A percentile compares a stretch with the other conserved stretches of the same genome.
phyloP scores from a whole-genome alignment of 2,329 filamentous ascomycete genomes.

The Pseudogymnoascus sp. region DNA sequence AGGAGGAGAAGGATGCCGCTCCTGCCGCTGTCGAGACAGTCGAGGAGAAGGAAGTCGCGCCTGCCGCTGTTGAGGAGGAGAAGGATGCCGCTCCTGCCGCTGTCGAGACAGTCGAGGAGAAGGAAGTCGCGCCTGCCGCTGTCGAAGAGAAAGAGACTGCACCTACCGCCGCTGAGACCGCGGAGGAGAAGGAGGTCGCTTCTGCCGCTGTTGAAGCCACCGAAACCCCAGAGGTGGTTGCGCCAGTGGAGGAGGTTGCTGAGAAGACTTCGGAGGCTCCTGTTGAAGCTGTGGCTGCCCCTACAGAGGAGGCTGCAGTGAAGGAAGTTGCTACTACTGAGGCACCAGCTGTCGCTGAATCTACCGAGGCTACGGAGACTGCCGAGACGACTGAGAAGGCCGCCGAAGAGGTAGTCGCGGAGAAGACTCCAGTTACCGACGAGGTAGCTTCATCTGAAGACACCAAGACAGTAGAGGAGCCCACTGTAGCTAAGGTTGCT shows the following conservation, averaged over 20 bases:
- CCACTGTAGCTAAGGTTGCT: background rate
- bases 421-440: background rate
- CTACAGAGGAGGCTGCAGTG: background rate
- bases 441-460: background rate
- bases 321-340: background rate
- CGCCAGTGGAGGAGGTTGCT: background rate
- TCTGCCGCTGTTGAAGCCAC: background rate
- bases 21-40: background rate
- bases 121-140: background rate
- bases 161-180: background rate
- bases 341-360: background rate
- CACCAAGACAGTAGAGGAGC: background rate
- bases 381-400: background rate
- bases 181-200: background rate
- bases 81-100: background rate
- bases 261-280: background rate
- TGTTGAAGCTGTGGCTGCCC: background rate
- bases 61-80: background rate
- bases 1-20: background rate
- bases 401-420: background rate
- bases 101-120: background rate
- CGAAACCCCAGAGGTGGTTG: background rate
- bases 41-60: background rate
- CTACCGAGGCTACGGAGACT: background rate
- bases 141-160: background rate